Percentiles rank a stretch among this genome's conserved stretches.
These are phyloP conservation scores for Trametes punicea DNA, from an alignment of 768 basidiomycete species.

Conservation along the genomic window DNA sequence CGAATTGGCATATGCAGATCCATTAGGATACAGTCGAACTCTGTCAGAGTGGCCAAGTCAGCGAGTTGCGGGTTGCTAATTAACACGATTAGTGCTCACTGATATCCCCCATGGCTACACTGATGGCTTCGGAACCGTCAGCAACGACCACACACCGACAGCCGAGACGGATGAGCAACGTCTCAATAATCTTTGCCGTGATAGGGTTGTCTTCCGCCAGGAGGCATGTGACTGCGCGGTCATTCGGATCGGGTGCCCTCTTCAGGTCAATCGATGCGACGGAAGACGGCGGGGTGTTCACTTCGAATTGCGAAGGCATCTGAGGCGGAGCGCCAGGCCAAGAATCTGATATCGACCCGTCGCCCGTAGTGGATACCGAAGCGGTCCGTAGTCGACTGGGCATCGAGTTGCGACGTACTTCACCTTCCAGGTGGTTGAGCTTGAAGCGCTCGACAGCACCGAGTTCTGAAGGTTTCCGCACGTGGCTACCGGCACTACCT, in stretches of 20 bases:
- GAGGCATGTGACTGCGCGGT: constrained; percentile 89
- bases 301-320: constrained; percentile 45
- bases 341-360: constrained; percentile 73
- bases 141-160: constrained; percentile 95
- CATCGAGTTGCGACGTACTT: constrained; percentile 76
- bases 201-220: constrained; percentile 98
- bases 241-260: constrained; percentile 72
- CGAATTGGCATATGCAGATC: constrained; percentile 93
- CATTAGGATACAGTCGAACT: constrained; percentile 95
- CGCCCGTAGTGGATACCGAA: constrained; percentile 76
- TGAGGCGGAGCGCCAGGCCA: constrained; percentile 51
- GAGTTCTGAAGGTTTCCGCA: constrained; percentile 86
- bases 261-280: constrained; percentile 81
- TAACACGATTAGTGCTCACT: constrained; percentile 53
- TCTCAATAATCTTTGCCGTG: constrained; percentile 96
- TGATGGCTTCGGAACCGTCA: constrained; percentile 95
- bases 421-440: constrained; percentile 71
- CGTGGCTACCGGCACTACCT: constrained; percentile 56
- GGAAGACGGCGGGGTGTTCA: constrained; percentile 74
- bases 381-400: constrained; percentile 86
- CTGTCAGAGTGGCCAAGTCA: constrained; percentile 40
- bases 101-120: constrained; percentile 96
- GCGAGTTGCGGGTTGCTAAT: constrained; percentile 9
- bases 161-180: constrained; percentile 86
- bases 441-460: constrained; percentile 89